Conservation (phyloP, 495 filamentous ascomycete genomes). For the Podospora australis region DNA sequence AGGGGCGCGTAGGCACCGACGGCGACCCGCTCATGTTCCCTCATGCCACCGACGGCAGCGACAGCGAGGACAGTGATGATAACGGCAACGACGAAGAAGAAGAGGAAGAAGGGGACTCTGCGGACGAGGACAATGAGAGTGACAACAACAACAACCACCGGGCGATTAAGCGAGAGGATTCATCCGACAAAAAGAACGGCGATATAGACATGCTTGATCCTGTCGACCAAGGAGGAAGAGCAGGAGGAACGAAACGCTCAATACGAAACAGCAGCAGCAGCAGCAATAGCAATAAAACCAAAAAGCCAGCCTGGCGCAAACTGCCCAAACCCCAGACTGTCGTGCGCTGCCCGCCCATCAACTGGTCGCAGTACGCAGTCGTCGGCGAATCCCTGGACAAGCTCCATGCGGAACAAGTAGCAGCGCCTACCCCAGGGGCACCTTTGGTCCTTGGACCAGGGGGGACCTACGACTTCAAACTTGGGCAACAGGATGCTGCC, state of each 20-base stretch:
- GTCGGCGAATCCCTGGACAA: constrained; percentile 74
- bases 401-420: constrained; percentile 70
- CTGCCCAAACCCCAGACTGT: constrained; percentile 78
- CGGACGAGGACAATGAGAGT: too few relatives aligned
- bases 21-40: constrained; percentile 24
- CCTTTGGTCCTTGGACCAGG: constrained; percentile 37
- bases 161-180: constrained; percentile 35
- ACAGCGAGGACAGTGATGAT: constrained; percentile 32
- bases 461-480: constrained; percentile 36
- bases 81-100: constrained; percentile 8
- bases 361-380: constrained; percentile 85
- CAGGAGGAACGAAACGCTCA: background rate
- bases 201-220: background rate
- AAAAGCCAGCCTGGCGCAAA: constrained; percentile 25
- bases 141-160: constrained; percentile 21
- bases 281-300: background rate
- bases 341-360: constrained; percentile 75
- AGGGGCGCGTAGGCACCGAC: constrained; percentile 42
- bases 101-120: too few relatives aligned
- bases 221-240: constrained; percentile 14
- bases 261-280: constrained; percentile 1
- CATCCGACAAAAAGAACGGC: constrained; percentile 6
- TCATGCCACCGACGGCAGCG: constrained; percentile 19
- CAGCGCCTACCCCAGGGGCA: constrained; percentile 53
- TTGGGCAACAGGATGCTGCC: constrained; percentile 29